Base-by-base conservation (phyloP, 306 rosid genomes). In the Begonia masoniana region DNA sequence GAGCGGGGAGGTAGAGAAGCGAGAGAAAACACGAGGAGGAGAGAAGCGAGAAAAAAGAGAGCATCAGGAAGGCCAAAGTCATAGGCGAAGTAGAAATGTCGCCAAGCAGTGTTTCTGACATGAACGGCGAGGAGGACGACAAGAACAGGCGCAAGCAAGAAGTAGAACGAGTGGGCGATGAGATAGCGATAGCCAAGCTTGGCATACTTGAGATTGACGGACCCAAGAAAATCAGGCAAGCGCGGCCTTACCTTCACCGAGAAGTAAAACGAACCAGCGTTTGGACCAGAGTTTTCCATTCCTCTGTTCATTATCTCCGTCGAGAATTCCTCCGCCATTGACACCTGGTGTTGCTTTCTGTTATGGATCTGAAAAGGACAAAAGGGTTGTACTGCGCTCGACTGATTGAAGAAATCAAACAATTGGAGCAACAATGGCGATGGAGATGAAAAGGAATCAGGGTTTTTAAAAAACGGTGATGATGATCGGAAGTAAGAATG, bases 1-100 rank as follows among this genome's bases (percentile, higher is more conserved):
- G 82, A 58, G 5, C 78, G 58, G 6, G 82, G 80, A 9, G 72
- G 58, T 12, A 59, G 49, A 15, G 68, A 51, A 50, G 62, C 4
- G 50, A 72, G 50, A 52, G 63, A 70, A 1, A 67, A 15, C 35
- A 74, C 12, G 5, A 68, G 16, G 41, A 53, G 54, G 23, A 69
- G 50, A 13, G 41, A 41, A 26, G 48, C 68, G 15, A 47, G 45
- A 6, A 69, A 4, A 47, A 69, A 62, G 55, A 62, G 56, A 51
- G 52, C 67, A 15, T 55, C 49, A 3, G 41, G 7, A 41, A 49
- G 21, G 9, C 55, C 57, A 36, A 6, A 46, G 16, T 4, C 52
- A 1, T 52, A 31, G 14, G 58, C 35, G 43, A 52, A 42, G 51
- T 56, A 7, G 19, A 12, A 43, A 54, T 42, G 43, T 41, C 61